A percentile compares a stretch with the other conserved stretches of the same genome.
Conservation (phyloP, 192 early-diverging fungal genomes). For the Lobulomyces angularis region DNA sequence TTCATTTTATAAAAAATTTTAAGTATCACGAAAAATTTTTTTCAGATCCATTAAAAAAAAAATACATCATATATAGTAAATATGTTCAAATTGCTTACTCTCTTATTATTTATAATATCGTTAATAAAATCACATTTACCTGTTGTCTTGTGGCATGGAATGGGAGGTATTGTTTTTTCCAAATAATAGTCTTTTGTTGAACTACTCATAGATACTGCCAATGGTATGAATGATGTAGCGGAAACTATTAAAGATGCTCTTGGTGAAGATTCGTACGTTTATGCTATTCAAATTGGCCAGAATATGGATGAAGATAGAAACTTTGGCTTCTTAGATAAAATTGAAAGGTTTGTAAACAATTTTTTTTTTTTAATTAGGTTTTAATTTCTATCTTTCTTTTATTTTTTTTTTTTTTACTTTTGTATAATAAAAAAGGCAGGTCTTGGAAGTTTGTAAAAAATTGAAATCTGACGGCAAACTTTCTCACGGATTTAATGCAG, state of each 20-base stretch:
- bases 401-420: not conserved
- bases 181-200: no score
- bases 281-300: slow-evolving; percentile 59
- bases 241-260: slow-evolving; percentile 36
- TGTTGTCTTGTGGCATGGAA: slow-evolving; percentile 80
- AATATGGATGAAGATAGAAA: slow-evolving; percentile 61
- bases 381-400: not conserved
- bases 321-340: slow-evolving; percentile 73
- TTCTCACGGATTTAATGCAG: slow-evolving; percentile 65
- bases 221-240: no score
- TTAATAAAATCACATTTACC: slow-evolving; percentile 25
- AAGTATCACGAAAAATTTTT: no score
- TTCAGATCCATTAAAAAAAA: no score
- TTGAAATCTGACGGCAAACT: slow-evolving; percentile 49
- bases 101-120: slow-evolving; percentile 13
- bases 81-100: not conserved
- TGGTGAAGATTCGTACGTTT: slow-evolving; percentile 58
- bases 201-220: no score
- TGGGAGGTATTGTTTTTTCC: slow-evolving; percentile 78
- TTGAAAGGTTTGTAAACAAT: slow-evolving; percentile 45
- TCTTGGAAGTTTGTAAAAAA: slow-evolving; percentile 63
- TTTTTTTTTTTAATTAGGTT: not conserved
- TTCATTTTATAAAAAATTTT: no score
- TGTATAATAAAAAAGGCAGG: slow-evolving; percentile 13
- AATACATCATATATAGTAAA: not conserved